Evolutionary conservation across 768 basidiomycete species (phyloP), one percentile per base, ranked within the genome.

Genomic region (Pholiota conissans): DNA sequence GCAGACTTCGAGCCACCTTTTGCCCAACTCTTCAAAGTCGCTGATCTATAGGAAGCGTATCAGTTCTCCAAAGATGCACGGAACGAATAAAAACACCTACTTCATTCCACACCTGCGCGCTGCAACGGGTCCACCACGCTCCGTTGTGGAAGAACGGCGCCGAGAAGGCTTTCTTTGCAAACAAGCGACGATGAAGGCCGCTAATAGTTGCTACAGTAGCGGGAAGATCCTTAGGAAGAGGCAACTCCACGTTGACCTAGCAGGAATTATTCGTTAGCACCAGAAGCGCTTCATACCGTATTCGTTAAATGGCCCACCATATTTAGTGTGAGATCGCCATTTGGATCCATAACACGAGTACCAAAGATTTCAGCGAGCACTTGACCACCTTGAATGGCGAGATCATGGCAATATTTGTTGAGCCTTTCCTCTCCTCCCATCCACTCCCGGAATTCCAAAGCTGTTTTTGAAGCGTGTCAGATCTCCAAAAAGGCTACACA

Each of bases 381-480:
- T 61, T 79, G 79, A 0, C 88, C 90, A 18, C 93, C 93, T 42
- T 79, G 70, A 5, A 87, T 58, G 2, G 91, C 93, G 7, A 94
- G 79, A 9, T 77, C 64, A 67, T 87, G 89, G 61, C 86, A 91
- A 69, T 95, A 94, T 1, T 74, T 76, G 60, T 85, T 85, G 57
- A 95, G 93, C 61, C 80, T 82, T 28, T 81, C 73, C 71, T 96
- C 93, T 2, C 94, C 93, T 0, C 93, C 93, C 11, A 95, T 74
- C 79, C 84, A 85, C 55, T 83, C 71, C 35, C 94, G 84, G 73
- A 93, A 95, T 39, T 89, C 82, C 7, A 95, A 69, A 0, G 93
- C 94, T 86, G 51, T 7, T 30, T 46, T 9, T 16, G 27, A 14
- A 34, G 27, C n/a, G 4, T 16, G n/a, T 60, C 13, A 57, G 29